Base-by-base conservation (phyloP, 1,139 yeast genomes). In the Kazachstania sp. region DNA sequence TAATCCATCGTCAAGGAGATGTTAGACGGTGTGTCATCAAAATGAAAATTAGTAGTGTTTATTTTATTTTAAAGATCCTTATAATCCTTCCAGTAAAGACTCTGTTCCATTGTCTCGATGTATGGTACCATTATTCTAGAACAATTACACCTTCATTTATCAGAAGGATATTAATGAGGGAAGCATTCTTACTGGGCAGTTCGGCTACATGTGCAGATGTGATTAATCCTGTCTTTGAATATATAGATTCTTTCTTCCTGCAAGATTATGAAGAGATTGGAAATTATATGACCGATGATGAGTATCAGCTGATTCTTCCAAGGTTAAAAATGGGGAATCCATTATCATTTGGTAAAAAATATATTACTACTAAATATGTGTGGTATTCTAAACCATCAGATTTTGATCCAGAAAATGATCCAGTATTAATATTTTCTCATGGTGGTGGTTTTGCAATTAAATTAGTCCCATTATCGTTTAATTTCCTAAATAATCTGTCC, bases 381-480 rank as follows among this genome's bases (percentile, higher is more conserved):
- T 52, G 53, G 55, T 47, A 46, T 31, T 35, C 39, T 9, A 48
- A 45, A 26, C 55, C 58, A 4, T 16, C 36, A 1, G 36, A 35
- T 23, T 55, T 54, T 39, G 46, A 54, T 39, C 53, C 56, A 11
- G 34, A 26, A n/a, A 30, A 9, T 5, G 59, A 56, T 37, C 50
- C 49, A 1, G 41, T 52, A 13, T 20, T 56, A 19, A 31, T 55
- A 13, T 56, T 46, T 29, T 49, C 49, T n/a, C 60, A 56, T 47
- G 60, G 60, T 31, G 60, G 60, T 43, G 60, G 59, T 2, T 56
- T 50, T 48, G 55, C 55, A 3, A 20, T 55, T 4, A 47, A 48
- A 35, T 37, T 53, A 28, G 39, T 51, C 1, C 56, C 59, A 1
- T 32, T 51, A 9, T 47, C 54, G 2, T 30, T 52, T 8, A 28